Evolutionary conservation across 2,329 filamentous ascomycete species (phyloP).

Genomic region (Fusarium caatingaense): DNA sequence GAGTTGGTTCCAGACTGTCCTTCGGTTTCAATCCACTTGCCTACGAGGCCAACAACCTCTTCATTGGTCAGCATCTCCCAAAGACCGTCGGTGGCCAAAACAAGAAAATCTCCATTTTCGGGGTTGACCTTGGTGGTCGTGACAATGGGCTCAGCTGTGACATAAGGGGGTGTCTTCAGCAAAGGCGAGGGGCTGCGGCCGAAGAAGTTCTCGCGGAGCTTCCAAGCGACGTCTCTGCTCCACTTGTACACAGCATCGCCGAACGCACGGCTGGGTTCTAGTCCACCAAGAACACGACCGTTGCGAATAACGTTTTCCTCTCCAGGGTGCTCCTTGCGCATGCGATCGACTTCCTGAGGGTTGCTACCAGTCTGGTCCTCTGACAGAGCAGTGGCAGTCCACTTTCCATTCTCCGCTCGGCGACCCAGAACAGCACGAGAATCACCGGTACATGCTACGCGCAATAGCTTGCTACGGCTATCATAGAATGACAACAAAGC

Average conservation of each 20-base stretch:
- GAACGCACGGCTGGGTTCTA: conserved; percentile 94
- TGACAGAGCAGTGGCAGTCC: conserved; percentile 89
- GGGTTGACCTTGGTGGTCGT: conserved; percentile 94
- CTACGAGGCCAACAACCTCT: conserved; percentile 95
- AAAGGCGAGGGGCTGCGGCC: conserved; percentile 80
- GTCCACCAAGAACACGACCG: conserved; percentile 88
- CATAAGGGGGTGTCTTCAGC: conserved; percentile 92
- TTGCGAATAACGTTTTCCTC: conserved; percentile 90
- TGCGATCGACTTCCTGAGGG: conserved; percentile 81
- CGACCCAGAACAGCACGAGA: conserved; percentile 94
- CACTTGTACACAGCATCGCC: conserved; percentile 98
- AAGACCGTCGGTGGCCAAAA: conserved; percentile 94
- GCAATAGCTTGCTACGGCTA: conserved; percentile 82
- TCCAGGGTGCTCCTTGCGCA: conserved; percentile 87
- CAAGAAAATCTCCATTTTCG: conserved; percentile 90
- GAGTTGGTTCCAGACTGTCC: conserved; percentile 62
- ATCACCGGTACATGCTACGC: conserved; percentile 96
- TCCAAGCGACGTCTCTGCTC: conserved; percentile 84
- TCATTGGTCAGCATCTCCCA: conserved; percentile 99
- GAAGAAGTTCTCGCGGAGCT: conserved; percentile 88
- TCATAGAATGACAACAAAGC: conserved; percentile 97
- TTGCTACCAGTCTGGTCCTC: conserved; percentile 95
- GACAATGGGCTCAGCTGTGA: conserved; percentile 94
- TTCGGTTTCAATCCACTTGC: conserved; percentile 94
- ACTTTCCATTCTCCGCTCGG: conserved; percentile 82